Evolutionary conservation across 2,329 filamentous ascomycete species (phyloP), one percentile per base, ranked within the genome.

Genomic region (Fusarium euwallaceae): DNA sequence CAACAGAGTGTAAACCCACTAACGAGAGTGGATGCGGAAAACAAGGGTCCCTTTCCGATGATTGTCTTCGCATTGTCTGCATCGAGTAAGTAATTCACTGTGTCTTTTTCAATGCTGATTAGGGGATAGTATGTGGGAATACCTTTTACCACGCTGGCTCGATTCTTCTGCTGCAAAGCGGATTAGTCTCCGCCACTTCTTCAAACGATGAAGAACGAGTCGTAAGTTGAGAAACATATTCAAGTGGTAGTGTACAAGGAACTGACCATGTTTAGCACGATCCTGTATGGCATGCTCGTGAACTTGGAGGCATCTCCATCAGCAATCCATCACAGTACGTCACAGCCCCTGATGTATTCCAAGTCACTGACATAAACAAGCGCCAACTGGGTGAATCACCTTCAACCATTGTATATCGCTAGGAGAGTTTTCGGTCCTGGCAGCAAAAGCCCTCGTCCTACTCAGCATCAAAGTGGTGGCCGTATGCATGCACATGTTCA

Each of bases 181-280:
- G 6, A 22, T 45, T 22, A 2, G 12, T 45, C 6, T 12, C 41
- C 7, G 2, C 6, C 6, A 45, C 41, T 45, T 8, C 20, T 45
- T 45, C 6, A 14, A 11, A 2, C 1, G 41, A 45, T 45, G 41
- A 22, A 9, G 14, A 22, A 45, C 20, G 20, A 2, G 41, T 14
- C 5, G 39, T 43, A 20, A 43, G n/a, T 20, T 20, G 4, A 6
- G 11, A 22, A 20, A 12, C 3, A 12, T 20, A 3, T 4, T n/a
- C 0, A 7, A 3, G 6, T 43, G n/a, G 7, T 12, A 4, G n/a
- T 1, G 9, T 6, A 43, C 20, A 0, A 22, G 20, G 41, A 12
- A 20, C 3, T 45, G 12, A 45, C 12, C 41, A 22, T 45, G 11
- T 45, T 20, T 14, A 45, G 41, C 41, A 12, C 4, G 41, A 45